A percentile compares a stretch with the other conserved stretches of the same genome.
Conservation (phyloP, 139 green algal species). For the Haematococcus lacustris region DNA sequence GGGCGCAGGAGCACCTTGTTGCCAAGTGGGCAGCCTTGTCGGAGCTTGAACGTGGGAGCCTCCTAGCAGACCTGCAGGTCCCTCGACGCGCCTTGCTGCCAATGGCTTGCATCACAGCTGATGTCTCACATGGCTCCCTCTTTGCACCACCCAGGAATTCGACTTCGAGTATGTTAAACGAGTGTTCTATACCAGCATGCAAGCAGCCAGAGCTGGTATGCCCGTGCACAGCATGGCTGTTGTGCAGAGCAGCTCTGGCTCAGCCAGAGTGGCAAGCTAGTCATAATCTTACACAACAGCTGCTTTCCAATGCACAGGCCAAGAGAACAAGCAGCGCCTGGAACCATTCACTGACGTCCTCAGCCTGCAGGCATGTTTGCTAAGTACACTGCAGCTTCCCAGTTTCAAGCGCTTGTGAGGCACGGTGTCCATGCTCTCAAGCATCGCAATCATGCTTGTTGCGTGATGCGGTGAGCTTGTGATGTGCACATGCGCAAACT, state of each 20-base stretch:
- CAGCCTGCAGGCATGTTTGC: neutral
- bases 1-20: neutral
- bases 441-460: too few species aligned
- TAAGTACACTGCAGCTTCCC: neutral
- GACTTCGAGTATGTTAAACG: slow-evolving; percentile 3
- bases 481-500: too few species aligned
- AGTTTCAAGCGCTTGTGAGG: neutral
- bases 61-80: neutral
- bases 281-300: neutral
- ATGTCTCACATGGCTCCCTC: neutral
- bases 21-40: neutral
- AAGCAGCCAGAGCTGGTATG: neutral
- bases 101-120: neutral
- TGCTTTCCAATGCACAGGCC: neutral
- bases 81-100: neutral
- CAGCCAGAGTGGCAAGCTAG: neutral
- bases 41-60: neutral
- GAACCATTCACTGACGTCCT: neutral
- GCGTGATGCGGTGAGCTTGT: too few species aligned
- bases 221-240: neutral
- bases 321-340: neutral
- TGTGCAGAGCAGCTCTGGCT: too few species aligned
- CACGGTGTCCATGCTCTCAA: neutral
- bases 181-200: slow-evolving; percentile 4
- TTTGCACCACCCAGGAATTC: neutral